A percentile compares a stretch with the other conserved stretches of the same genome.
Conservation (phyloP, 805 yeast genomes). For the Blastobotrys peoriensis region DNA sequence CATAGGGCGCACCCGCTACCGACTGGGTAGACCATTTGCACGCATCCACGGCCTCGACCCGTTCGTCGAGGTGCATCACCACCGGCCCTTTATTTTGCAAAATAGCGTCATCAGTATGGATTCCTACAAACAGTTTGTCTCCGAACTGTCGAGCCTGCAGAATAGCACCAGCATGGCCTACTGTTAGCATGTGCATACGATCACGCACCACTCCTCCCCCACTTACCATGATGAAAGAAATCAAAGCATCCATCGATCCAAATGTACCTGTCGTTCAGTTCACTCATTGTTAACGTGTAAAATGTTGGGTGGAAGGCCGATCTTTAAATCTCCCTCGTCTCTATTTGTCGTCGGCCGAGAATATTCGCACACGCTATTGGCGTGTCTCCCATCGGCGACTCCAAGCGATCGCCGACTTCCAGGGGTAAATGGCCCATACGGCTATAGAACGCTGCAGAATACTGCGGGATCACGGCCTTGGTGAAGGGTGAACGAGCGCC, state of each 20-base stretch:
- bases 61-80: slow-evolving; percentile 78
- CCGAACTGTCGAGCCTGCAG: slow-evolving; percentile 86
- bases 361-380: too few relatives aligned
- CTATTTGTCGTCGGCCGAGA: too few relatives aligned
- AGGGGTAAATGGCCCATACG: too few relatives aligned
- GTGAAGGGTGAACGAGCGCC: too few relatives aligned
- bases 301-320: too few relatives aligned
- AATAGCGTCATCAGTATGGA: slow-evolving; percentile 89
- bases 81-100: slow-evolving; percentile 82
- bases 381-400: too few relatives aligned
- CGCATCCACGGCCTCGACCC: slow-evolving; percentile 78
- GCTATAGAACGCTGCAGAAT: too few relatives aligned
- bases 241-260: slow-evolving; percentile 99
- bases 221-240: slow-evolving; percentile 87
- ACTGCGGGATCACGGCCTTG: too few relatives aligned
- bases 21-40: slow-evolving; percentile 82
- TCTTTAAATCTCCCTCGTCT: too few relatives aligned
- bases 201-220: background rate
- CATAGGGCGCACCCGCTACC: slow-evolving; percentile 83
- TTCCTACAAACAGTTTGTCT: slow-evolving; percentile 70
- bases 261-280: slow-evolving; percentile 6
- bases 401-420: too few relatives aligned
- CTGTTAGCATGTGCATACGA: slow-evolving; percentile 1
- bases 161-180: slow-evolving; percentile 89
- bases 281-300: too few relatives aligned